A percentile compares a stretch with the other conserved stretches of the same genome.
Conservation (phyloP, 1,284 basidiomycete species). For the Cryptococcus sp. region DNA sequence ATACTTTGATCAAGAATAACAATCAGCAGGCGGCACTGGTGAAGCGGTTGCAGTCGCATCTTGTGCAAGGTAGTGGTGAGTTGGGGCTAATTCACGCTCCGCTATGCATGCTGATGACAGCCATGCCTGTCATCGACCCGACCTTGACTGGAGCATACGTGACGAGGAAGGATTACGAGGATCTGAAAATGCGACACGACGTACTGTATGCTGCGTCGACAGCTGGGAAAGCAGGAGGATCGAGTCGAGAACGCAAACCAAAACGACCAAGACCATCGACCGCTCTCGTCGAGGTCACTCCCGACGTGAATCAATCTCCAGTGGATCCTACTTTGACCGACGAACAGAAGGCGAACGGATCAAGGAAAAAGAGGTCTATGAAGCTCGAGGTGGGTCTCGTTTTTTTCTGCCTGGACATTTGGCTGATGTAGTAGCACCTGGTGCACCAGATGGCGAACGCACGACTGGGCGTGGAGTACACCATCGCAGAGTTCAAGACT, state of each 20-base stretch:
- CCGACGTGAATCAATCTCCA: no score
- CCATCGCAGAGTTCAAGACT: constrained; percentile 28
- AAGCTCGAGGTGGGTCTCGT: constrained; percentile 37
- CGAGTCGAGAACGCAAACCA: neutral
- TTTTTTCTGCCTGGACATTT: no score
- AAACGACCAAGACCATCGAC: neutral
- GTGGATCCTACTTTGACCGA: neutral
- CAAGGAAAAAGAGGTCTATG: constrained; percentile 35
- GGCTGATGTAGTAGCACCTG: constrained; percentile 29
- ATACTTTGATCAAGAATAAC: constrained; percentile 28
- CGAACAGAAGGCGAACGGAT: constrained; percentile 4
- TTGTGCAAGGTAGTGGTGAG: constrained; percentile 3
- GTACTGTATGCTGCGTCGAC: constrained; percentile 17
- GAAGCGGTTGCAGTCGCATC: constrained; percentile 18
- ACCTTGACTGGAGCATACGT: constrained; percentile 23
- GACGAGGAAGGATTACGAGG: constrained; percentile 31
- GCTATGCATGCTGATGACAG: neutral
- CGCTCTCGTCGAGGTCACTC: neutral
- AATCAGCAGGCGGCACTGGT: constrained; percentile 30
- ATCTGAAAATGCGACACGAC: constrained; percentile 35
- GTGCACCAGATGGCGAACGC: constrained; percentile 44
- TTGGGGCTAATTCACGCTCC: no score
- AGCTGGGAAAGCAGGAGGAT: neutral
- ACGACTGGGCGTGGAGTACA: constrained; percentile 41
- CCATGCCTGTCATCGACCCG: constrained; percentile 14